Percentiles rank a stretch among this genome's conserved stretches.
Conservation (phyloP, 768 basidiomycete genomes). For the Coprinopsis strossmayeri region DNA sequence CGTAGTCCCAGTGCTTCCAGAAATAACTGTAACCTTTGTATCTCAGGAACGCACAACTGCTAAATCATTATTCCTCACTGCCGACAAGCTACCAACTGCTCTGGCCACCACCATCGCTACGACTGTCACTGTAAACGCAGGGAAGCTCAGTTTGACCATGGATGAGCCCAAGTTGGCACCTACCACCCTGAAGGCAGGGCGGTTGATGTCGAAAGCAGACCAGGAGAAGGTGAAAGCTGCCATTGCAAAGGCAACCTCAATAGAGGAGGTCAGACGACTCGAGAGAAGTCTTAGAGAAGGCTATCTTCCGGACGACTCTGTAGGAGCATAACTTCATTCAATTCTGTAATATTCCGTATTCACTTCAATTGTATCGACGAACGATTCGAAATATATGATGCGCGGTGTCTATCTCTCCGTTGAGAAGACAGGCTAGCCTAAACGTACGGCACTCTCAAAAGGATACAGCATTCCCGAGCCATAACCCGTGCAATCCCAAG, state of each 20-base stretch:
- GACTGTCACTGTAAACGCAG: constrained; percentile 48
- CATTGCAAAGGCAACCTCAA: constrained; percentile 84
- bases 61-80: constrained; percentile 72
- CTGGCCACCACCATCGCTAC: constrained; percentile 74
- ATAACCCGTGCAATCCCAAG: constrained; percentile 62
- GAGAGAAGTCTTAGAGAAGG: constrained; percentile 83
- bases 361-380: constrained; percentile 3
- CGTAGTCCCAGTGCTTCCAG: constrained; percentile 24
- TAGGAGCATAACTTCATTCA: constrained; percentile 50
- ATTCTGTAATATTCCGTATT: constrained; percentile 1
- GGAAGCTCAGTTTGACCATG: constrained; percentile 57
- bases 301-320: constrained; percentile 71
- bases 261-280: constrained; percentile 81
- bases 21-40: neutral
- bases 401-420: neutral
- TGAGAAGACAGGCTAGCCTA: too few relatives aligned
- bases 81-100: constrained; percentile 69
- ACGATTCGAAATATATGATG: neutral
- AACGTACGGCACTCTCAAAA: too few relatives aligned
- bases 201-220: constrained; percentile 88
- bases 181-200: constrained; percentile 62
- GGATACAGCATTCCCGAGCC: constrained; percentile 56
- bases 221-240: constrained; percentile 82
- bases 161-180: constrained; percentile 71
- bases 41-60: constrained; percentile 74